phyloP scores from a whole-genome alignment of 768 basidiomycete genomes.

The Boletus rubroflammeus region DNA sequence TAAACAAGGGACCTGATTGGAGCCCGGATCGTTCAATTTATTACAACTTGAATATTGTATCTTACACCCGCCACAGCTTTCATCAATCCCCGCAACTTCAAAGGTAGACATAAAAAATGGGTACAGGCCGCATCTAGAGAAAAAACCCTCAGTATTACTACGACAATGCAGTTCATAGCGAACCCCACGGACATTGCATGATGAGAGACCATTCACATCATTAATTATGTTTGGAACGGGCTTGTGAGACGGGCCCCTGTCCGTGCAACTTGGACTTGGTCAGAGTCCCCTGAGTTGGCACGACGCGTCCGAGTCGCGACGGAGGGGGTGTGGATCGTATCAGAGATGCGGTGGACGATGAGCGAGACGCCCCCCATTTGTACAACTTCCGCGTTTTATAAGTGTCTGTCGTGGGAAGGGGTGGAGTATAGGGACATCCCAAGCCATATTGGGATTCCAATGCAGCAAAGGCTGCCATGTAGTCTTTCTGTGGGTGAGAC shows the following conservation, averaged over 20 bases:
- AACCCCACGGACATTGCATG: neutral
- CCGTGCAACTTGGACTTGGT: no score
- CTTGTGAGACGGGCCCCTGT: neutral
- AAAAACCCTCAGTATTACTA: neutral
- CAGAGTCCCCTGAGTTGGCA: neutral
- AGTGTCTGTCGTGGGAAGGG: neutral
- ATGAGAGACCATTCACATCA: neutral
- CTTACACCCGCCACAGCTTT: no score
- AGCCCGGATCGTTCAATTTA: no score
- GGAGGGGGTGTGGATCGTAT: neutral
- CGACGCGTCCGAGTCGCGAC: no score
- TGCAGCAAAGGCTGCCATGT: conserved; percentile 14
- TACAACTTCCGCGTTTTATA: conserved; percentile 17
- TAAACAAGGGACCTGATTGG: no score
- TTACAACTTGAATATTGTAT: no score
- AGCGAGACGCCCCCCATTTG: conserved; percentile 3
- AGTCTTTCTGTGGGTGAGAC: conserved; percentile 18
- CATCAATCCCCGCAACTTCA: no score
- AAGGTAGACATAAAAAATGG: neutral
- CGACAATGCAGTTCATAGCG: neutral
- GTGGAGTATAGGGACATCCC: neutral
- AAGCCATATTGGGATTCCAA: conserved; percentile 21
- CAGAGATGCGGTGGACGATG: conserved; percentile 15
- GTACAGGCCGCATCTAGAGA: no score
- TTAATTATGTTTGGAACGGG: neutral